Conservation (phyloP, 129 eudicot genomes). For the Escallonia herrerae region DNA sequence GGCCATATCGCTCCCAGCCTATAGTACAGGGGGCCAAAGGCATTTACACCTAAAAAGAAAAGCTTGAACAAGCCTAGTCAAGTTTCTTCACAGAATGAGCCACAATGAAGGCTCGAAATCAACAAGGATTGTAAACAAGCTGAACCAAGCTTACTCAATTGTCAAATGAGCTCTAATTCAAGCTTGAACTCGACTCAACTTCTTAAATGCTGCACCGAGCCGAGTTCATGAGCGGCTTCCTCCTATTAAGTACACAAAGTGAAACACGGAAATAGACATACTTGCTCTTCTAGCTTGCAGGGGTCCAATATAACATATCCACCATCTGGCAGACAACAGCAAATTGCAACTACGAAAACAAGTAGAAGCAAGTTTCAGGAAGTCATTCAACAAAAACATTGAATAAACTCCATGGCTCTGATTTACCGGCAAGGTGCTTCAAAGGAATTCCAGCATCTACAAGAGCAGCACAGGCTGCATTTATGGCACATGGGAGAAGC, state of each 20-base stretch:
- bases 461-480: slow-evolving; percentile 90
- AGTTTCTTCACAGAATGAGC: too few species aligned
- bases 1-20: too few species aligned
- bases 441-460: slow-evolving; percentile 86
- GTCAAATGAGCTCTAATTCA: too few species aligned
- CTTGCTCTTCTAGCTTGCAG: slow-evolving; percentile 81
- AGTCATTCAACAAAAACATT: background rate
- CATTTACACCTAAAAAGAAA: too few species aligned
- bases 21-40: too few species aligned
- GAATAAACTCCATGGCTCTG: background rate
- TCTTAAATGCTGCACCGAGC: too few species aligned
- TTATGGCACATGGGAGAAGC: slow-evolving; percentile 94
- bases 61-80: too few species aligned
- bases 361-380: slow-evolving; percentile 5
- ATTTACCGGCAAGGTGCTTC: slow-evolving; percentile 81
- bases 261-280: slow-evolving; percentile 12
- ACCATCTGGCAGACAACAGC: slow-evolving; percentile 64
- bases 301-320: slow-evolving; percentile 69
- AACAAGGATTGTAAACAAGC: too few species aligned
- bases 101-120: too few species aligned
- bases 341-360: slow-evolving; percentile 56
- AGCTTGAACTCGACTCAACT: too few species aligned
- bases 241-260: background rate
- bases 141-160: too few species aligned
- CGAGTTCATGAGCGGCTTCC: too few species aligned